Evolutionary conservation across 371 early-diverging fungal genomes (phyloP).

Genomic region (Rhizopus delemar): DNA sequence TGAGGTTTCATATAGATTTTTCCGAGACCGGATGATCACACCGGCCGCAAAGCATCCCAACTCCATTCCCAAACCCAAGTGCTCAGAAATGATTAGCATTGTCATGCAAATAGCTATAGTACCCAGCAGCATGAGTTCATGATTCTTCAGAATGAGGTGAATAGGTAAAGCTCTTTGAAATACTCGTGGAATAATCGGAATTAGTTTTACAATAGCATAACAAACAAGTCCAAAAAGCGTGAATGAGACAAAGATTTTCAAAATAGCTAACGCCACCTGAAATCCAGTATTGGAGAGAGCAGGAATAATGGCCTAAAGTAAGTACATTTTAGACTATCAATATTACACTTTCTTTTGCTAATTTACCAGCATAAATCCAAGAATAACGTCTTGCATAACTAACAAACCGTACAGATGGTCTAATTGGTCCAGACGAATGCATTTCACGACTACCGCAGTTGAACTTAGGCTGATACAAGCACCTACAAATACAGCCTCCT

Average conservation of each 20-base stretch:
- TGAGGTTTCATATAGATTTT: constrained; percentile 41
- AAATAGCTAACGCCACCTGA: constrained; percentile 41
- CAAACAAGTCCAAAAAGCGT: constrained; percentile 45
- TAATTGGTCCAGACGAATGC: constrained; percentile 47
- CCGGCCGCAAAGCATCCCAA: constrained; percentile 68
- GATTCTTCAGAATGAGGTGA: constrained; percentile 28
- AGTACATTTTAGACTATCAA: not conserved
- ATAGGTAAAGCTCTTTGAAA: constrained; percentile 29
- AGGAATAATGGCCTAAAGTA: constrained; percentile 58
- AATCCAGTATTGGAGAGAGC: constrained; percentile 53
- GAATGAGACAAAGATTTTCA: constrained; percentile 38
- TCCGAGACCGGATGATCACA: constrained; percentile 52
- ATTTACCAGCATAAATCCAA: constrained; percentile 62
- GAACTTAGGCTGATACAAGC: constrained; percentile 56
- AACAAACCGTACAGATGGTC: constrained; percentile 53
- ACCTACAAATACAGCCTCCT: constrained; percentile 57
- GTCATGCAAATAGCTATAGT: constrained; percentile 55
- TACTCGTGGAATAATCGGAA: constrained; percentile 30
- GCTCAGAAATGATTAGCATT: constrained; percentile 44
- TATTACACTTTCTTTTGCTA: not conserved
- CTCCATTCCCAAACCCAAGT: constrained; percentile 59
- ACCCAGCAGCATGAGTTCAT: constrained; percentile 55
- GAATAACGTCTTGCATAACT: constrained; percentile 63
- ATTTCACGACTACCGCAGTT: constrained; percentile 61
- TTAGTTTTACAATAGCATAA: constrained; percentile 29